Base-by-base conservation (phyloP, 2,329 filamentous ascomycete species). In the Chaetomium sp. region DNA sequence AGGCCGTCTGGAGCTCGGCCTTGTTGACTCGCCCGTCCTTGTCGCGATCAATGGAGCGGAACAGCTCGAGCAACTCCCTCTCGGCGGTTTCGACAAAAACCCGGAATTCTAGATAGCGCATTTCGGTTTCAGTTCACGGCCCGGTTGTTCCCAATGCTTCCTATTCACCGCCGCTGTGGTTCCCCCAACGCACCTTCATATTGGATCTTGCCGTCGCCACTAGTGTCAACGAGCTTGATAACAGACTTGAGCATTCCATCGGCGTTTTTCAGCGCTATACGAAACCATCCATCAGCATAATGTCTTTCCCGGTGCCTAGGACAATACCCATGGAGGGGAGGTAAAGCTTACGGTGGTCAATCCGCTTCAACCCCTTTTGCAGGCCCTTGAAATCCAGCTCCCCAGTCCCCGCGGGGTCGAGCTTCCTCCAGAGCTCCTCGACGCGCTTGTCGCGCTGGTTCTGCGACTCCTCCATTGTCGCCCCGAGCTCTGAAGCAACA, bases 61-160 rank as follows among this genome's bases (percentile, higher is more conserved):
- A 99, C 27, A 99, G 82, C 53, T 80, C 71, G 70, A 83, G 86
- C 10, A 99, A 82, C 70, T 96, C 87, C 58, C 81, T 81, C 71
- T 99, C 94, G 43, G 94, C 91, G 57, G 88, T 81, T 66, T 91
- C 82, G 67, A 97, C 90, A 68, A 97, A 97, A 43, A 78, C 79
- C 61, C 86, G 86, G 68, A 99, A 99, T 75, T 99, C 94, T 94
- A 38, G 69, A 27, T 10, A 37, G 2, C 42, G 27, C 11, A 12
- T 37, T 27, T 27, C 19, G 19, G 45, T 59, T 45, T 62, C 52
- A 62, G 60, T 36, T 55, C 7, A 34, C 36, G 14, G 9, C 37
- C 40, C 49, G 36, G 6, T n/a, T 40, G 41, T 3, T 34, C 52
- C 12, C 32, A 40, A n/a, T 14, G 36, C 45, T 19, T 10, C 19